Base-by-base conservation (phyloP, 805 yeast species). In the Sugiyamaella mastotermitis region DNA sequence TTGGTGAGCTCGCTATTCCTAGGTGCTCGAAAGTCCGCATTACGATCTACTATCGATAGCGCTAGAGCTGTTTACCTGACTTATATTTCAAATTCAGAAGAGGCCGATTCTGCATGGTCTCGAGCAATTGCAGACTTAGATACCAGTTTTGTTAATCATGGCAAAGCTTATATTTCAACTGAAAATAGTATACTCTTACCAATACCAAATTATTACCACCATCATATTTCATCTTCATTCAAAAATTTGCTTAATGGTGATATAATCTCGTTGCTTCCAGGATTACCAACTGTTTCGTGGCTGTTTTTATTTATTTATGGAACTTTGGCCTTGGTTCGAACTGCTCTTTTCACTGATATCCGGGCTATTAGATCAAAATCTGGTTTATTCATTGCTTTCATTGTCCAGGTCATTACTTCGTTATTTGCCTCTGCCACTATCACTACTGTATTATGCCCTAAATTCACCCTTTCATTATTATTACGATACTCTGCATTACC, bases 311-410 rank as follows among this genome's bases (percentile, higher is more conserved):
- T 43, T 2, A 53, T 43, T 4, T 66, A 54, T 51, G 44, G 48
- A 7, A 48, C 64, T 3, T 48, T 64, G 1, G 36, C 56, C 1
- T 19, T 59, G 0, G 68, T 64, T 44, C 52, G 64, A 26, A 15
- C 60, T 4, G 42, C 71, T 3, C 61, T 72, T 4, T 44, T 71
- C n/a, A 46, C 61, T 10, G 69, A 67, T 38, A 45, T 70, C 18
- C 60, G 63, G 20, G 53, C 66, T 10, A 68, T 72, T 7, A 66
- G 65, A 34, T 73, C 78, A 4, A 63, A 66, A 48, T 26, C 56
- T 1, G 78, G 80, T 0, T 52, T 74, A 4, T 43, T 69, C 5
- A 22, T 64, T 2, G 76, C 77, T 2, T 68, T 65, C 36, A 14
- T 55, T 1, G 71, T 67, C 3, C 68, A 75, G 47, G 44, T 61